Evolutionary conservation across 768 basidiomycete species (phyloP).

Genomic region (Xanthoconium stramineum): DNA sequence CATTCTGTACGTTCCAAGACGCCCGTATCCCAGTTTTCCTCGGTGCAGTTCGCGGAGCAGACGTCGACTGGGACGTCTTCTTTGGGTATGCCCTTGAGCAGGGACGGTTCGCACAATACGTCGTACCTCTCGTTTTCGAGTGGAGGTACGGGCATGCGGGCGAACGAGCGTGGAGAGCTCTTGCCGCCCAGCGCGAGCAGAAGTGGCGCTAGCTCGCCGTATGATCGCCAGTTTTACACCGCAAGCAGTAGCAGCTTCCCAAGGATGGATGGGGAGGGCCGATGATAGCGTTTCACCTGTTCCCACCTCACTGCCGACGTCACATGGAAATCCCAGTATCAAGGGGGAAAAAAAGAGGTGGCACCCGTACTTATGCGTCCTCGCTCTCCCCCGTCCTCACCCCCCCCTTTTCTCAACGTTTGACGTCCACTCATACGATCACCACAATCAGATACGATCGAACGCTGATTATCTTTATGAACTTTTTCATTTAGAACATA

Average conservation of each 20-base stretch:
- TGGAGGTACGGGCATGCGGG: conserved; percentile 15
- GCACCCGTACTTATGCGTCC: neutral
- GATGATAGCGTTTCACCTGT: neutral
- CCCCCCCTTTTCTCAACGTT: neutral
- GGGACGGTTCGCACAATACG: conserved; percentile 20
- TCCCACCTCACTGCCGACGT: neutral
- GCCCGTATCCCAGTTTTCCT: conserved; percentile 24
- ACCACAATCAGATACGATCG: conserved; percentile 6
- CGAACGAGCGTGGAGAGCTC: conserved; percentile 30
- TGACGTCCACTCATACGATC: conserved; percentile 5
- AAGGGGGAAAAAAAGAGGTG: neutral
- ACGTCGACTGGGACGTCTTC: conserved; percentile 2
- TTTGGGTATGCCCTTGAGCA: neutral
- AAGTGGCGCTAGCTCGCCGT: conserved; percentile 7
- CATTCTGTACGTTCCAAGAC: conserved; percentile 26
- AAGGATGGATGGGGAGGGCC: conserved; percentile 4
- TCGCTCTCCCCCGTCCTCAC: neutral
- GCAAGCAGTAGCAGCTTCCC: conserved; percentile 15
- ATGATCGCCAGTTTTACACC: conserved; percentile 14
- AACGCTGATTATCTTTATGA: conserved; percentile 27
- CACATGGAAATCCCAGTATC: neutral
- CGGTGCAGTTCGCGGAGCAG: conserved; percentile 19
- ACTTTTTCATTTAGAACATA: neutral
- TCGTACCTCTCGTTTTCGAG: conserved; percentile 27
- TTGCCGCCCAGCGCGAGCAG: neutral